Conservation (phyloP, 805 yeast genomes). For the Hanseniaspora singularis region DNA sequence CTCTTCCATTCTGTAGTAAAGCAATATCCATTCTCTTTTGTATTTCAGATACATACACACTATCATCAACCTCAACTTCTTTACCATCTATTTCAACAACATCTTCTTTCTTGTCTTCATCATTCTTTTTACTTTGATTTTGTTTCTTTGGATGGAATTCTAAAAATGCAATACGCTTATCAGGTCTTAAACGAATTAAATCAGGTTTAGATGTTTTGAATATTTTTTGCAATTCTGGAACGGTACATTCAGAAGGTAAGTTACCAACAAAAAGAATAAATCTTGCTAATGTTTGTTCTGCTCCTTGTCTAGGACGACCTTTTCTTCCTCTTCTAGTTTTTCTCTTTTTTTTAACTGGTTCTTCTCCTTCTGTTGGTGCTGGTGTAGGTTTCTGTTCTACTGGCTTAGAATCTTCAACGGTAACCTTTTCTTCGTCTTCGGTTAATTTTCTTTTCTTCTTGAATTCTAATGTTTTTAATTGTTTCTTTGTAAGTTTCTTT, state of each 20-base stretch:
- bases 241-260: conserved; percentile 59
- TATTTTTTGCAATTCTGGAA: conserved; percentile 52
- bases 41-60: conserved; percentile 34
- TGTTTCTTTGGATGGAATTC: conserved; percentile 52
- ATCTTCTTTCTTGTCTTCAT: neutral
- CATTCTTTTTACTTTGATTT: neutral
- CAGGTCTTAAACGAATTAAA: conserved; percentile 62
- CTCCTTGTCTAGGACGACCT: conserved; percentile 40
- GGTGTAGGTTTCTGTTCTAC: conserved; percentile 20
- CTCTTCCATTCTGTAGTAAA: conserved; percentile 67
- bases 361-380: conserved; percentile 23
- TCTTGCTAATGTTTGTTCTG: conserved; percentile 39
- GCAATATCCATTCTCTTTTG: conserved; percentile 76
- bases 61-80: conserved; percentile 8
- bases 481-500: conserved; percentile 29
- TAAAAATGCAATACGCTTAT: conserved; percentile 83
- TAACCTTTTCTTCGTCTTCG: conserved; percentile 23
- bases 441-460: conserved; percentile 22
- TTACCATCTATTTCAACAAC: conserved; percentile 11
- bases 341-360: conserved; percentile 45
- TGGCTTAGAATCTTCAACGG: conserved; percentile 16
- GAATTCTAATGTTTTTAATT: conserved; percentile 28
- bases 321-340: conserved; percentile 71
- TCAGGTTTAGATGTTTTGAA: conserved; percentile 66
- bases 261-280: conserved; percentile 85